These are phyloP conservation scores for Gynostemma pentaphyllum DNA, from an alignment of 306 rosid genomes.

Conservation along the genomic window DNA sequence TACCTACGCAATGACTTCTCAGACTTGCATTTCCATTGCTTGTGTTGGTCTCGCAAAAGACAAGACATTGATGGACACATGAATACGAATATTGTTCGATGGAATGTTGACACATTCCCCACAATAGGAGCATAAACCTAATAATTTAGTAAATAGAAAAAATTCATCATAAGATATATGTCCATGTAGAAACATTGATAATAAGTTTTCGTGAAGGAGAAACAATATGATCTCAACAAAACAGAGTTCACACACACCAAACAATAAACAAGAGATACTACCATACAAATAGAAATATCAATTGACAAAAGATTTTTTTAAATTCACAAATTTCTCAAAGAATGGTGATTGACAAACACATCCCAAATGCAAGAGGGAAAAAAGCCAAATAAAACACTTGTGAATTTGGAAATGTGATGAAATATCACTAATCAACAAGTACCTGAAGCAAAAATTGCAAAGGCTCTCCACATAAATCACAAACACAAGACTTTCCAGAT, in stretches of 20 bases:
- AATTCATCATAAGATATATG: neutral
- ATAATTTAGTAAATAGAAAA: neutral
- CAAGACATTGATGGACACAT: slow-evolving; percentile 79
- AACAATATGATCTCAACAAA: neutral
- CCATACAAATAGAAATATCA: neutral
- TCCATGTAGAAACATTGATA: neutral
- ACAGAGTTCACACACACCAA: neutral
- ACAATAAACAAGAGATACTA: neutral
- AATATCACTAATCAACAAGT: neutral
- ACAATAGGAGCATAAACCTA: slow-evolving; percentile 69
- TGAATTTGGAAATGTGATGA: neutral
- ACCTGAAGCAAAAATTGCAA: slow-evolving; percentile 81
- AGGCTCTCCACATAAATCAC: slow-evolving; percentile 71
- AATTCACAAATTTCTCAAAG: neutral
- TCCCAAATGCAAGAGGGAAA: neutral
- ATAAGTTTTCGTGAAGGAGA: neutral
- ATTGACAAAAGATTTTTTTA: neutral
- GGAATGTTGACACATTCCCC: slow-evolving; percentile 55
- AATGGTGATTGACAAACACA: neutral
- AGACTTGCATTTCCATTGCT: slow-evolving; percentile 58
- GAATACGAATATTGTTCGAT: slow-evolving; percentile 64
- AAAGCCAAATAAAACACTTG: neutral
- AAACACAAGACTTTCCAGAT: slow-evolving; percentile 37
- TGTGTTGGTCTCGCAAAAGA: slow-evolving; percentile 75
- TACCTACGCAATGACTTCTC: slow-evolving; percentile 62